Evolutionary conservation across 306 rosid species (phyloP).

Genomic region (Quercus aquifolioides): DNA sequence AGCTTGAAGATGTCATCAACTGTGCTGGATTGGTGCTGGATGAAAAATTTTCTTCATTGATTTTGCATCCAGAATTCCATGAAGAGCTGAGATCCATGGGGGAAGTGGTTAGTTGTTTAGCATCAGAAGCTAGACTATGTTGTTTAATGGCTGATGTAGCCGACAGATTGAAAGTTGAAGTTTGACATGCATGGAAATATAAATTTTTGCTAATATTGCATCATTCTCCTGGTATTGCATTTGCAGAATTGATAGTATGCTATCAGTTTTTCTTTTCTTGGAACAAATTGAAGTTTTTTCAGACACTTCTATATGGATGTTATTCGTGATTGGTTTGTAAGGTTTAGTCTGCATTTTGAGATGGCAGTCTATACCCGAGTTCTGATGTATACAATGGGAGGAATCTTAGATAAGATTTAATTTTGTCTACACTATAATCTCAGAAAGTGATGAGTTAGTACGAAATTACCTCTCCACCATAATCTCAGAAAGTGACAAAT

Average conservation of each 20-base stretch:
- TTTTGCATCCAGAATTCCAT: slow-evolving; percentile 68
- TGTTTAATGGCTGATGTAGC: slow-evolving; percentile 44
- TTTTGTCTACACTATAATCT: too few species aligned
- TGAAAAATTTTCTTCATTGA: slow-evolving; percentile 68
- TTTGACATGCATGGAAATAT: slow-evolving; percentile 15
- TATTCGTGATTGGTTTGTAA: too few species aligned
- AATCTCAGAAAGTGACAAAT: too few species aligned
- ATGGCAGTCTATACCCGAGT: too few species aligned
- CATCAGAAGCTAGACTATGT: slow-evolving; percentile 59
- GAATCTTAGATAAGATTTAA: too few species aligned
- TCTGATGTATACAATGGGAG: too few species aligned
- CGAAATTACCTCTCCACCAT: too few species aligned
- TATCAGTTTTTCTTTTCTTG: neutral
- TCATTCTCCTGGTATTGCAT: neutral
- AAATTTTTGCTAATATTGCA: neutral
- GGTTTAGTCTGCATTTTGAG: too few species aligned
- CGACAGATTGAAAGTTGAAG: slow-evolving; percentile 45
- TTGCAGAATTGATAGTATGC: neutral
- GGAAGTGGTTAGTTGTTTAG: slow-evolving; percentile 39
- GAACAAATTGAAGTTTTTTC: neutral
- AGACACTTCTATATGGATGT: neutral
- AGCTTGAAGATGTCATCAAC: slow-evolving; percentile 61
- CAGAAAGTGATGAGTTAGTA: too few species aligned
- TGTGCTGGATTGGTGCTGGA: slow-evolving; percentile 63
- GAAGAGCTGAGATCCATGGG: slow-evolving; percentile 60